Evolutionary conservation across 257 asterid species (phyloP).

Genomic region (Solanum habrochaites): DNA sequence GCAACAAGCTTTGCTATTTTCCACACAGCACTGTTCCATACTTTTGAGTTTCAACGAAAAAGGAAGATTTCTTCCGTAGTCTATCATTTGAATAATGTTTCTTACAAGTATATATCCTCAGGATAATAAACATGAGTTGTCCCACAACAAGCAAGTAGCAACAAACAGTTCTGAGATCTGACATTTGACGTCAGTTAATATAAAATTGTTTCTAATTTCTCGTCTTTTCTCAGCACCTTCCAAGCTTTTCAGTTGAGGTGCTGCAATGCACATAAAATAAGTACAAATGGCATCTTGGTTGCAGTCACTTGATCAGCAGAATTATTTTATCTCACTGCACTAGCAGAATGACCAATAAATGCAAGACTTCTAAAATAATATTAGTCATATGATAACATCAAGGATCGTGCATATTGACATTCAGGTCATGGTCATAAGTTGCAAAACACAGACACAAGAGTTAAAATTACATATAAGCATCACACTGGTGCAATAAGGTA

Average conservation of each 20-base stretch:
- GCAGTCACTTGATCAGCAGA: background rate
- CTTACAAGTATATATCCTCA: background rate
- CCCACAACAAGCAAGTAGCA: background rate
- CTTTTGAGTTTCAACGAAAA: background rate
- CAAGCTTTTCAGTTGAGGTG: background rate
- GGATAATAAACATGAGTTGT: background rate
- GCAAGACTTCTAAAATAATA: background rate
- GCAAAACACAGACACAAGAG: background rate
- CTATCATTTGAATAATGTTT: background rate
- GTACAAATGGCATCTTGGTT: background rate
- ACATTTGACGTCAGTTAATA: background rate
- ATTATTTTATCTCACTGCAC: background rate
- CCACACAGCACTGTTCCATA: background rate
- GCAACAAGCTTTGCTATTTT: background rate
- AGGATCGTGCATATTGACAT: background rate
- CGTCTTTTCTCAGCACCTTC: background rate
- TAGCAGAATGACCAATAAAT: background rate
- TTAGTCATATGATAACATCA: background rate
- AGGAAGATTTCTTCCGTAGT: background rate
- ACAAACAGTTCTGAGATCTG: background rate
- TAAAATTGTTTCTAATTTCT: background rate
- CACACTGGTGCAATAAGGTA: background rate
- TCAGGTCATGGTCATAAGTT: background rate
- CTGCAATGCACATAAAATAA: background rate
- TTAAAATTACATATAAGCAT: background rate